These are phyloP conservation scores for Sarocladium oryzae DNA, from an alignment of 2,329 filamentous ascomycete genomes.

Conservation along the genomic window DNA sequence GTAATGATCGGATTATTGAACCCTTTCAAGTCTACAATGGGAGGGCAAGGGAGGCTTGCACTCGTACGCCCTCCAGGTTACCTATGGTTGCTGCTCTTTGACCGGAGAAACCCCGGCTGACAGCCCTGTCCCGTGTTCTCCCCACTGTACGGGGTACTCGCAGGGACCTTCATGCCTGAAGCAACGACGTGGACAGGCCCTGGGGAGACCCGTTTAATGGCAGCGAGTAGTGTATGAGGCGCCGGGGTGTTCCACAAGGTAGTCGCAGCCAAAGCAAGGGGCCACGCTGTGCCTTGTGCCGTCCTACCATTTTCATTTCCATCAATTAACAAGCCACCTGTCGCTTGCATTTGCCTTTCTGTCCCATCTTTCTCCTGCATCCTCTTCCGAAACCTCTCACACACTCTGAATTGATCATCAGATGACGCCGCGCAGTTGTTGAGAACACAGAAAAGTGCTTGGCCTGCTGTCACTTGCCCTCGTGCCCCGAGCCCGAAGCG, in stretches of 20 bases:
- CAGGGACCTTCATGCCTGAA: conserved; percentile 4
- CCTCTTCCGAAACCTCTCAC: not conserved
- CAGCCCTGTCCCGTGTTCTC: not conserved
- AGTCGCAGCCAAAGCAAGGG: not conserved
- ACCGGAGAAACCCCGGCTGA: conserved; percentile 5
- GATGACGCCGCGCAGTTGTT: not conserved
- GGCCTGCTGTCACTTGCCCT: not conserved
- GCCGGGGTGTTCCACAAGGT: not conserved
- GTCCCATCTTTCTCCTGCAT: not conserved
- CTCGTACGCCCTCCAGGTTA: too few relatives aligned
- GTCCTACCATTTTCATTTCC: not conserved
- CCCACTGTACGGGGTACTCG: not conserved
- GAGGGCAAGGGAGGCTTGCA: not conserved
- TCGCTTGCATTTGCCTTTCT: not conserved
- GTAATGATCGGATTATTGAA: not conserved
- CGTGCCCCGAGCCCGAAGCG: not conserved
- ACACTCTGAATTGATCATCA: not conserved
- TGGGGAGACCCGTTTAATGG: not conserved
- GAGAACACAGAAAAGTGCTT: not conserved
- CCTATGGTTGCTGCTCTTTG: too few relatives aligned
- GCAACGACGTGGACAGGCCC: not conserved
- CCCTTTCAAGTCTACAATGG: not conserved
- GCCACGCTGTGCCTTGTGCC: conserved; percentile 8
- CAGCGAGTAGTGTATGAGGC: too few relatives aligned
- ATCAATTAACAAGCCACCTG: not conserved